Evolutionary conservation across 73 alveolate genomes (phyloP).

Genomic region (Urostyla sp.): DNA sequence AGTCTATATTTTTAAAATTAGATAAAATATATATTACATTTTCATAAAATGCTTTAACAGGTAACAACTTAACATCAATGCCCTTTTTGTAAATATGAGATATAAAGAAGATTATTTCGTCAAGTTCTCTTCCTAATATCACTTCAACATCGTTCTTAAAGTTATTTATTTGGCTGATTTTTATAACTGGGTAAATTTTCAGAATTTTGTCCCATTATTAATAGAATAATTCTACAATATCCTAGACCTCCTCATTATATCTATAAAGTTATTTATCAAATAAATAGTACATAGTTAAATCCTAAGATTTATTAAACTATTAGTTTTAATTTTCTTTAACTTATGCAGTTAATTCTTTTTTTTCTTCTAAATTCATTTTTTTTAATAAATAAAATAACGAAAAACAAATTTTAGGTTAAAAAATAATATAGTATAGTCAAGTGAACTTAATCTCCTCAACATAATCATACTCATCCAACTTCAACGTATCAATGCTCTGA

Average conservation of each 20-base stretch:
- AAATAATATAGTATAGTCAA: background rate
- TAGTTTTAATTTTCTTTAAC: background rate
- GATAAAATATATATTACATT: no score
- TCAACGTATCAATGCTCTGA: constrained; percentile 76
- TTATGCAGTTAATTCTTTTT: background rate
- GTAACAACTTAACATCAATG: no score
- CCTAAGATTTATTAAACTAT: background rate
- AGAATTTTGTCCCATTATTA: background rate
- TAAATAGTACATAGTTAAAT: background rate
- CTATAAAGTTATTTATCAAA: constrained; percentile 9
- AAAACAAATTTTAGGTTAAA: no score
- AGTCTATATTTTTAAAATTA: no score
- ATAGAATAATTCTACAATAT: background rate
- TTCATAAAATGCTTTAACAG: no score
- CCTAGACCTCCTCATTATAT: constrained; percentile 6
- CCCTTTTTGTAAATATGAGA: no score
- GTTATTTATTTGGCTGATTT: constrained; percentile 5
- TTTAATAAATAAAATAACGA: no score
- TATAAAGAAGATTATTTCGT: constrained; percentile 10
- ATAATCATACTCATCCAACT: constrained; percentile 78
- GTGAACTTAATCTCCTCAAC: constrained; percentile 55
- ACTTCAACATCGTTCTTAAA: constrained; percentile 37
- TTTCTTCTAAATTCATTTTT: background rate
- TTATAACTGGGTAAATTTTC: constrained; percentile 2
- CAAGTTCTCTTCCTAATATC: constrained; percentile 27